phyloP scores from a whole-genome alignment of 176 grass and related monocot species.

The Cymbopogon citratus region DNA sequence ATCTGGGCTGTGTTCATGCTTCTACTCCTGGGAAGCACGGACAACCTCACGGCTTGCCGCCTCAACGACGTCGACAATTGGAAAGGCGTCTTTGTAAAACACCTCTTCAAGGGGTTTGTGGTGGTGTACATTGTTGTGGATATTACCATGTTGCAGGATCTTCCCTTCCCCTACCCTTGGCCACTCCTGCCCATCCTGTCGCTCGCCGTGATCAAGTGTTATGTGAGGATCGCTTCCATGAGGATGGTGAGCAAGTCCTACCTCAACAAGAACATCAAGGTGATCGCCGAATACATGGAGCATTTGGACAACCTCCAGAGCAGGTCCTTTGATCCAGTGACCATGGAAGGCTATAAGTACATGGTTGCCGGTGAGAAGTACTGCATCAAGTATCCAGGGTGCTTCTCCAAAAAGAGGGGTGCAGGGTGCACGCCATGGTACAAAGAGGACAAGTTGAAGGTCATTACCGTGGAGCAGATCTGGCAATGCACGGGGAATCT shows the following conservation, averaged over 20 bases:
- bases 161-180: background rate
- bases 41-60: background rate
- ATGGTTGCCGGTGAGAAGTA: background rate
- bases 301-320: fast-evolving
- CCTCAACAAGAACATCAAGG: background rate
- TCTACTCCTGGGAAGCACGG: background rate
- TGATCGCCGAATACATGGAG: background rate
- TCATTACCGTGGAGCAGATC: background rate
- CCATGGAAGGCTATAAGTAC: constrained; percentile 1
- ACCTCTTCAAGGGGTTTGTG: background rate
- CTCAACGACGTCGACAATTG: background rate
- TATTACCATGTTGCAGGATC: background rate
- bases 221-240: background rate
- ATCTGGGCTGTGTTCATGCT: background rate
- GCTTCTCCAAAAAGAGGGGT: too few species aligned
- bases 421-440: too few species aligned
- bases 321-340: background rate
- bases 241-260: background rate
- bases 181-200: background rate
- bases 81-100: background rate
- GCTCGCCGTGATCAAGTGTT: background rate
- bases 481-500: background rate
- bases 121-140: background rate
- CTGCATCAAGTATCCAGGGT: background rate
- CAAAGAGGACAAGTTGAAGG: too few species aligned